Base-by-base conservation (phyloP, 2,329 filamentous ascomycete genomes). In the Alternaria metachromatica region DNA sequence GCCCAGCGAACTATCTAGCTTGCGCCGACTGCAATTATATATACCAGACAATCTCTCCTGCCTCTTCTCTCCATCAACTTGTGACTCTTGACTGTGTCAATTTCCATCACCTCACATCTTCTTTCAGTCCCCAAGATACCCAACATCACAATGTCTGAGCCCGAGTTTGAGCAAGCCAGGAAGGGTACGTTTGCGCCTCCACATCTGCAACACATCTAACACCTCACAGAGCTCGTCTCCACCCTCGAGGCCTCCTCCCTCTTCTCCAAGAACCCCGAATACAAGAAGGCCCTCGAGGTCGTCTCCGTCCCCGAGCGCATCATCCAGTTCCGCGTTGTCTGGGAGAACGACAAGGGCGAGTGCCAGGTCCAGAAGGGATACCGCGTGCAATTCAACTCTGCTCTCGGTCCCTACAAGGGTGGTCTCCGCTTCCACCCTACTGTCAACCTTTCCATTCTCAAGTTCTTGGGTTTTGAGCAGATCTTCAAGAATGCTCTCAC, bases 401-500 rank as follows among this genome's bases (percentile, higher is more conserved):
- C 95, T 49, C 90, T 98, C 21, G 96, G 96, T 62, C 96, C 96
- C 57, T 98, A 97, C 91, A 98, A 98, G 89, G 96, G 96, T 72
- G 96, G 96, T 80, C 90, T 98, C 73, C 88, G 96, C 74, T 93
- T 99, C 83, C 96, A 99, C 83, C 96, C 95, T 67, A 90, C 90
- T 11, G 93, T 96, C 82, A 96, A 90, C 80, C 84, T 90, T 58
- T 88, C 85, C 61, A 86, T 88, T 78, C 89, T 99, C 77, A 99
- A 99, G 87, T 98, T 98, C 86, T 88, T 99, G 79, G 96, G 95
- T 71, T 98, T 98, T 78, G 96, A 99, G 89, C 96, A 98, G 86
- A 96, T 95, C 85, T 98, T 98, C 88, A 98, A 98, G 89, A 98
- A 98, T 92, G 96, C 96, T 72, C 86, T 98, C 73, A 98, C 96